Evolutionary conservation across 2,329 filamentous ascomycete genomes (phyloP).

Genomic region (Pestalotiopsis sp.): DNA sequence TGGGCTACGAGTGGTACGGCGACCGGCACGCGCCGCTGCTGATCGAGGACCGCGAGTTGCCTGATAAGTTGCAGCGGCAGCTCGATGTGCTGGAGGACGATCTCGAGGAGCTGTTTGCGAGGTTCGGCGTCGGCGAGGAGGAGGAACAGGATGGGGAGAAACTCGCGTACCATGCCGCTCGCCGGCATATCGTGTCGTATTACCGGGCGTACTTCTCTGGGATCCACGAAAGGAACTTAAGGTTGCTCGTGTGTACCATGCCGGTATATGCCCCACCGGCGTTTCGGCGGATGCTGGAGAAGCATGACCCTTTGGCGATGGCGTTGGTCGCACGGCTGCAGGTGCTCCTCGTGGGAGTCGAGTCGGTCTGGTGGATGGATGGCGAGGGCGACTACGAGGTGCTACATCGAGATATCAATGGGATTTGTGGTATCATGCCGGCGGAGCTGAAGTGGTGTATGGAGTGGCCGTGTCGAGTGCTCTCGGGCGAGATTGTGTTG

Average conservation of each 20-base stretch:
- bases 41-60: background rate
- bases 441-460: background rate
- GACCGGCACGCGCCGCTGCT: background rate
- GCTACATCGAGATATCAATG: conserved; percentile 7
- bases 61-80: background rate
- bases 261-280: background rate
- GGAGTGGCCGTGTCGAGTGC: conserved; percentile 7
- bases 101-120: background rate
- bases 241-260: conserved; percentile 9
- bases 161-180: background rate
- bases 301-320: conserved; percentile 7
- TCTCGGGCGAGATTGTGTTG: conserved; percentile 2
- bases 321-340: background rate
- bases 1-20: conserved; percentile 12
- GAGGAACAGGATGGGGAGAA: background rate
- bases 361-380: conserved; percentile 13
- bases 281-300: background rate
- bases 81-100: conserved; percentile 1
- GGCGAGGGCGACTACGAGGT: conserved; percentile 13
- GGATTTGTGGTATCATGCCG: conserved; percentile 7
- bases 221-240: background rate
- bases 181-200: background rate
- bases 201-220: conserved; percentile 9
- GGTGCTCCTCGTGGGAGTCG: conserved; percentile 2
- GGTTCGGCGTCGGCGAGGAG: background rate